A percentile compares a stretch with the other conserved stretches of the same genome.
Conservation (phyloP, 2,329 filamentous ascomycete species). For the Podosphaera aphanis region DNA sequence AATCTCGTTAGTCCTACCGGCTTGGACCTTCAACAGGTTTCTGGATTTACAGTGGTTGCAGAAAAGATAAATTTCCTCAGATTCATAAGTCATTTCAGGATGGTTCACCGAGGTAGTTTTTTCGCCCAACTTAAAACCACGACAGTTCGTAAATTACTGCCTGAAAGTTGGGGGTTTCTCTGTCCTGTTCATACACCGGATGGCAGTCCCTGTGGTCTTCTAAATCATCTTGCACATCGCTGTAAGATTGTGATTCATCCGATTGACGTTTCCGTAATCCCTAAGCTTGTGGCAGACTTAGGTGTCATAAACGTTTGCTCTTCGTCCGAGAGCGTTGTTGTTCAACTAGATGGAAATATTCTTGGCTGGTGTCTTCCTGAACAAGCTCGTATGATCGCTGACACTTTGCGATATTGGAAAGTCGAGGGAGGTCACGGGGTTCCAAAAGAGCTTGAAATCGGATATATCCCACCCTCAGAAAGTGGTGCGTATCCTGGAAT, state of each 20-base stretch:
- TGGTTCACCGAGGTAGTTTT: slow-evolving; percentile 97
- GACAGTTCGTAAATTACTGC: slow-evolving; percentile 79
- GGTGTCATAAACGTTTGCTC: slow-evolving; percentile 57
- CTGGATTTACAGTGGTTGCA: slow-evolving; percentile 86
- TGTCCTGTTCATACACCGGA: slow-evolving; percentile 96
- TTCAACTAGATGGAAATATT: slow-evolving; percentile 77
- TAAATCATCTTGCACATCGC: slow-evolving; percentile 90
- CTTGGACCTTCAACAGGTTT: slow-evolving; percentile 79
- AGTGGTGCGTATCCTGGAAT: slow-evolving; percentile 92
- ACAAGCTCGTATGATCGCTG: slow-evolving; percentile 58
- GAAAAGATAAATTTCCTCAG: slow-evolving; percentile 98
- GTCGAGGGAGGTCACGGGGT: slow-evolving; percentile 65
- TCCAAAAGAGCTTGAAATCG: slow-evolving; percentile 69
- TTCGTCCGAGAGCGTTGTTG: slow-evolving; percentile 63
- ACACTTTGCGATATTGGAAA: slow-evolving; percentile 86
- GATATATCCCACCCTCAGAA: slow-evolving; percentile 66
- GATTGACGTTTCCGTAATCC: slow-evolving; percentile 52
- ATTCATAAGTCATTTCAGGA: slow-evolving; percentile 96
- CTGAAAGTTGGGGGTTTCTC: slow-evolving; percentile 94
- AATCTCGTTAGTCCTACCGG: slow-evolving; percentile 81
- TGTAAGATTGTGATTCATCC: slow-evolving; percentile 65
- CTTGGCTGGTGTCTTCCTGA: slow-evolving; percentile 76
- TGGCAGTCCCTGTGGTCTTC: slow-evolving; percentile 76
- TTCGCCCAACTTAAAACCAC: slow-evolving; percentile 96
- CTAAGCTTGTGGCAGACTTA: slow-evolving; percentile 51